These are phyloP conservation scores for Straminergon stramineum DNA, from an alignment of 225 moss, liverwort and hornwort genomes.

Conservation along the genomic window DNA sequence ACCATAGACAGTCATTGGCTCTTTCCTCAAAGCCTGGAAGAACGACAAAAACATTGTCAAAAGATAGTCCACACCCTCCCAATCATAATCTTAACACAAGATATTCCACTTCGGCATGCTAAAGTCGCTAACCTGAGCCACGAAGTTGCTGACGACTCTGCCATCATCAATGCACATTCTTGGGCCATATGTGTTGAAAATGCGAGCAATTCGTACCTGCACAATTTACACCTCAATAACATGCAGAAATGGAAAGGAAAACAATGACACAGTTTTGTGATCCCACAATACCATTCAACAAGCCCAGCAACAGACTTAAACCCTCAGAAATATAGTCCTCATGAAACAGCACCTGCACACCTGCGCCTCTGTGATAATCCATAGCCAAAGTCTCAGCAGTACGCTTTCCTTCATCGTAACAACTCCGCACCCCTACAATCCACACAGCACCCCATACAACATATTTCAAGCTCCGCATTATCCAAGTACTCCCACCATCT, in stretches of 20 bases:
- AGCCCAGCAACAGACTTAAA: background rate
- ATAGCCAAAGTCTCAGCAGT: conserved; percentile 57
- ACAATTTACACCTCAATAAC: background rate
- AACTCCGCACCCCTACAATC: conserved; percentile 44
- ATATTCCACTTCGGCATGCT: background rate
- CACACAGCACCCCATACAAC: background rate
- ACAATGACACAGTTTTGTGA: background rate
- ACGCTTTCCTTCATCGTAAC: conserved; percentile 65
- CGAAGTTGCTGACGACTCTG: conserved; percentile 47
- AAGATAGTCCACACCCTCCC: background rate
- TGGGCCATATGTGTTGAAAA: conserved; percentile 51
- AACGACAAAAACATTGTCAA: background rate
- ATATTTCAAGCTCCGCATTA: background rate
- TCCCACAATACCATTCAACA: background rate
- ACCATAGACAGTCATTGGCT: conserved; percentile 52
- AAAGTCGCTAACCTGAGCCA: conserved; percentile 27
- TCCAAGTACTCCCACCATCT: background rate
- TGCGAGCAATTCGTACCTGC: conserved; percentile 46
- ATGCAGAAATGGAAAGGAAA: background rate
- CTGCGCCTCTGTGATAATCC: conserved; percentile 51
- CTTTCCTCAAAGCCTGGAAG: conserved; percentile 37
- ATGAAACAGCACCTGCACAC: conserved; percentile 20
- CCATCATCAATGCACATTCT: conserved; percentile 59
- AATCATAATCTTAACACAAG: background rate
- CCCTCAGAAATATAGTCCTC: background rate